Percentiles rank a stretch among this genome's conserved stretches.
phyloP scores from a whole-genome alignment of 106 monocot genomes.

The Chionographis japonica region DNA sequence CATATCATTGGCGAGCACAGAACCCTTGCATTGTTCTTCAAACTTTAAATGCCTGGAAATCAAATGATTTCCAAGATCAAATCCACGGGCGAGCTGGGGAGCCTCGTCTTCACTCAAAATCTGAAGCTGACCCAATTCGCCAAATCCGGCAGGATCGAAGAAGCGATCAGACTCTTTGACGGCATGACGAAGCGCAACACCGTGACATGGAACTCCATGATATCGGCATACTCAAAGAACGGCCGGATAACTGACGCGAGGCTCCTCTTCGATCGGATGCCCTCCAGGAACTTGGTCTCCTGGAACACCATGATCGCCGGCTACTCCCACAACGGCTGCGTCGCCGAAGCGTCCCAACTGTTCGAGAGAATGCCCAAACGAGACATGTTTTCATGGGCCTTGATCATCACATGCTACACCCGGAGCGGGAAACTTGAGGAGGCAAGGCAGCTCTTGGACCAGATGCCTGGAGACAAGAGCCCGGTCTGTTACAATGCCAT shows the following conservation, averaged over 20 bases:
- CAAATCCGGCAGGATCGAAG: constrained; percentile 45
- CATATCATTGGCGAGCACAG: no score
- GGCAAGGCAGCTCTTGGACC: constrained; percentile 38
- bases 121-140: constrained; percentile 41
- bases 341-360: constrained; percentile 19
- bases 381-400: constrained; percentile 39
- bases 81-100: constrained; percentile 6
- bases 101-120: constrained; percentile 39
- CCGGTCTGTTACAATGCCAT: constrained; percentile 53
- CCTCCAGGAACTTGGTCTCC: constrained; percentile 29
- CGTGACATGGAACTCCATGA: constrained; percentile 54
- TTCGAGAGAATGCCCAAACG: constrained; percentile 51
- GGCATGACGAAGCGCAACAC: constrained; percentile 42
- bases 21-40: no score
- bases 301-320: constrained; percentile 56
- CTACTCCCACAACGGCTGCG: constrained; percentile 23
- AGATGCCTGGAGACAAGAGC: constrained; percentile 20
- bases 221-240: constrained; percentile 43
- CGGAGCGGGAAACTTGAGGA: constrained; percentile 25
- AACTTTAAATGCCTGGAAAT: no score
- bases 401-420: constrained; percentile 51
- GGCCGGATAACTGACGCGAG: constrained; percentile 27
- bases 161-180: constrained; percentile 47
- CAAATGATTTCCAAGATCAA: constrained; percentile 6
- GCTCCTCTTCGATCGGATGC: constrained; percentile 32